phyloP scores from a whole-genome alignment of 129 eudicot genomes.

The Apium graveolens region DNA sequence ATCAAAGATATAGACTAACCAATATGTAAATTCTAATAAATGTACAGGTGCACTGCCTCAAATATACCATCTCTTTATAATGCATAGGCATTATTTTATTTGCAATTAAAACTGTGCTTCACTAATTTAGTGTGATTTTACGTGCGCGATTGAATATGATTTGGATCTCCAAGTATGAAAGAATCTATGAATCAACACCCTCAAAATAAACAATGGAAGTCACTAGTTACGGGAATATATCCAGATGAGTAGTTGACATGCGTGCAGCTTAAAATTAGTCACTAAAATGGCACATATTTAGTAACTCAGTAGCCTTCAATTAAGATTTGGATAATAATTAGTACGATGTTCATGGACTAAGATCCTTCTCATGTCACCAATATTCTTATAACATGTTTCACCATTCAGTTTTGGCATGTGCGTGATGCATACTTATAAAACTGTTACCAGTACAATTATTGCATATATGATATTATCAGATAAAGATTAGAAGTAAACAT shows the following conservation, averaged over 20 bases:
- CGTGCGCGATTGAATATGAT: neutral
- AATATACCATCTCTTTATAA: neutral
- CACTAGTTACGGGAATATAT: neutral
- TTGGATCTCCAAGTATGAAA: neutral
- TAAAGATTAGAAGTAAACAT: neutral
- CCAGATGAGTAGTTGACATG: neutral
- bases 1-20: neutral
- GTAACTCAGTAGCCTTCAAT: neutral
- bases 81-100: neutral
- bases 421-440: neutral
- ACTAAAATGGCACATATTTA: neutral
- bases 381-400: neutral
- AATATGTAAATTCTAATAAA: neutral
- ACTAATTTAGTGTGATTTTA: neutral
- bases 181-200: neutral
- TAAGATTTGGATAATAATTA: neutral
- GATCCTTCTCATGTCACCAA: neutral
- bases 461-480: neutral
- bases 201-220: neutral
- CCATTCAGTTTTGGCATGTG: neutral
- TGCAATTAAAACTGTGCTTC: too few species aligned
- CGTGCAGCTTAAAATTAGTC: neutral
- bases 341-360: neutral
- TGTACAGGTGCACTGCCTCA: neutral
- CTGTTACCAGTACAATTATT: neutral